Conservation (phyloP, 148 eudicot genomes). For the Fallopia convolvulus region DNA sequence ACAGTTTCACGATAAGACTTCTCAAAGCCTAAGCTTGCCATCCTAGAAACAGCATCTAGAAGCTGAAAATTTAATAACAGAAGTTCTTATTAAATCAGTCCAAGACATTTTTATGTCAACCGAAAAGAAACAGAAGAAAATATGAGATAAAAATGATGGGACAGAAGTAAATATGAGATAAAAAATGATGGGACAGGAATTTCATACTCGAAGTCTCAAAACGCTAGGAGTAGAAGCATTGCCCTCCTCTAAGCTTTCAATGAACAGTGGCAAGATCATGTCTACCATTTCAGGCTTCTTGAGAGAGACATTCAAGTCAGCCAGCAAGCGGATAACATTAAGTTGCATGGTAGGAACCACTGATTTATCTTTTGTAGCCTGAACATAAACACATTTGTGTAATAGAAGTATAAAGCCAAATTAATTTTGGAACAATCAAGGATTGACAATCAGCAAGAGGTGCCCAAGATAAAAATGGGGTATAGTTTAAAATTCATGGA, state of each 20-base stretch:
- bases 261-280: conserved; percentile 77
- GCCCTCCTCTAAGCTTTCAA: conserved; percentile 94
- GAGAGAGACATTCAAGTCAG: conserved; percentile 67
- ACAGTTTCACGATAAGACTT: conserved; percentile 94
- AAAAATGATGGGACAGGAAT: not conserved
- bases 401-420: not conserved
- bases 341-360: conserved; percentile 64
- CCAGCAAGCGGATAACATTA: conserved; percentile 80
- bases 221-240: conserved; percentile 84
- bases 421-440: not conserved
- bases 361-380: conserved; percentile 75
- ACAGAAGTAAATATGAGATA: not conserved
- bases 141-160: not conserved
- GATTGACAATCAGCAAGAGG: not conserved
- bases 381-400: conserved; percentile 13
- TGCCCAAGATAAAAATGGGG: not conserved
- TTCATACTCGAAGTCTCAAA: conserved; percentile 79
- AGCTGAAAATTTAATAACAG: conserved; percentile 40
- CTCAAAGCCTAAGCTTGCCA: conserved; percentile 98
- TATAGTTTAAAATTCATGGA: not conserved
- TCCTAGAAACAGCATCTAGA: conserved; percentile 94
- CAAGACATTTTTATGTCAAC: not conserved
- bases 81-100: conserved; percentile 8
- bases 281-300: conserved; percentile 92
- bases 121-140: not conserved